A percentile compares a stretch with the other conserved stretches of the same genome.
Evolutionary conservation across 2,329 filamentous ascomycete genomes (phyloP).

Genomic region (Bertia moriformis): DNA sequence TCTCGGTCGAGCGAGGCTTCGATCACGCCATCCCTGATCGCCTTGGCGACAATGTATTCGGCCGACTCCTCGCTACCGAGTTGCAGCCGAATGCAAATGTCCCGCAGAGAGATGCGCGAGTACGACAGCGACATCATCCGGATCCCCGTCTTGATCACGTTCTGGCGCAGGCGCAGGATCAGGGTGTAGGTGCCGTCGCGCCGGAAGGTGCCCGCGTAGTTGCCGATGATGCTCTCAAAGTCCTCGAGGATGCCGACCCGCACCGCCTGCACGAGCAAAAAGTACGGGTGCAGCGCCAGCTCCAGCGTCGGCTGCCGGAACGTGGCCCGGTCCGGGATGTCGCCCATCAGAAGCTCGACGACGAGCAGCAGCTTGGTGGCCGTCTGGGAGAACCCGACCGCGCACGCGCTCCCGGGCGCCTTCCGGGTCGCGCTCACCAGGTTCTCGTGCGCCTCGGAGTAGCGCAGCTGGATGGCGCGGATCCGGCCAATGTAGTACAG

Average conservation of each 20-base stretch:
- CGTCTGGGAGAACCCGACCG: slow-evolving; percentile 87
- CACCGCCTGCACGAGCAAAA: slow-evolving; percentile 85
- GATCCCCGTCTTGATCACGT: slow-evolving; percentile 98
- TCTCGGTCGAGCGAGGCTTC: slow-evolving; percentile 90
- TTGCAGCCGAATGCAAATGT: slow-evolving; percentile 90
- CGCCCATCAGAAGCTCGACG: slow-evolving; percentile 93
- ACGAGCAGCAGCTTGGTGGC: slow-evolving; percentile 94
- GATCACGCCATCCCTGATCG: slow-evolving; percentile 92
- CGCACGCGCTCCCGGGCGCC: slow-evolving; percentile 76
- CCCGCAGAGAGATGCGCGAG: slow-evolving; percentile 87
- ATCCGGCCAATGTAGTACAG: slow-evolving; percentile 95
- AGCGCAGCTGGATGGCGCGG: slow-evolving; percentile 86
- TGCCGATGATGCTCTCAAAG: slow-evolving; percentile 74
- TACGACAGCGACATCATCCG: slow-evolving; percentile 98
- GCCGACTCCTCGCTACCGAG: slow-evolving; percentile 92
- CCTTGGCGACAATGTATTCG: slow-evolving; percentile 98
- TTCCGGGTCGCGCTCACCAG: slow-evolving; percentile 87
- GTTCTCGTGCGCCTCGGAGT: slow-evolving; percentile 93
- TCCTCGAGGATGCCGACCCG: slow-evolving; percentile 91
- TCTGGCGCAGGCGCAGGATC: slow-evolving; percentile 86
- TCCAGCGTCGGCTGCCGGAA: slow-evolving; percentile 86
- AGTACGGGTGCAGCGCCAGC: slow-evolving; percentile 81
- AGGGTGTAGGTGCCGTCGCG: slow-evolving; percentile 90
- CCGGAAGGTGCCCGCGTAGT: slow-evolving; percentile 72
- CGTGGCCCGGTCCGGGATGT: slow-evolving; percentile 86